These are phyloP conservation scores for Hebeloma cylindrosporum DNA, from an alignment of 768 basidiomycete genomes.

Conservation along the genomic window DNA sequence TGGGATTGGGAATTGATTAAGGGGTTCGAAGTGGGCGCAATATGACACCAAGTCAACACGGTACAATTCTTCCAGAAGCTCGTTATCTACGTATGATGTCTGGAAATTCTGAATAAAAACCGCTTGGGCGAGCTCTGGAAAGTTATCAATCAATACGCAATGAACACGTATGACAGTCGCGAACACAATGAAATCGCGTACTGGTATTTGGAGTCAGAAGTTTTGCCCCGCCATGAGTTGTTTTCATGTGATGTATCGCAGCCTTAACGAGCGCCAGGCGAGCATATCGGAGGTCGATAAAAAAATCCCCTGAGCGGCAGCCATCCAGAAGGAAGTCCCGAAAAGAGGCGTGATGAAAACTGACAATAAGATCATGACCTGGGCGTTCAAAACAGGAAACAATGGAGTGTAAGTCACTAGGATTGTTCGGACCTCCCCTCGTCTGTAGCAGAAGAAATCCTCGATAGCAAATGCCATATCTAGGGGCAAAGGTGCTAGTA, in stretches of 20 bases:
- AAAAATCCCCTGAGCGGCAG: conserved; percentile 12
- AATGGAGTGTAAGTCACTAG: conserved; percentile 17
- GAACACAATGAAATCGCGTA: too few species aligned
- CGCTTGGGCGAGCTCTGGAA: too few species aligned
- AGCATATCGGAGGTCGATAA: conserved; percentile 11
- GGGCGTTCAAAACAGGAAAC: conserved; percentile 3
- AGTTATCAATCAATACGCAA: too few species aligned
- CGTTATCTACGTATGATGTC: too few species aligned
- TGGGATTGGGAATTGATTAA: too few species aligned
- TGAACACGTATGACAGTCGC: too few species aligned
- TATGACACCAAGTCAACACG: too few species aligned
- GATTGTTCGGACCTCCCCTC: conserved; percentile 14
- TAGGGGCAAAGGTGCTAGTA: neutral
- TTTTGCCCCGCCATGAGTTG: neutral
- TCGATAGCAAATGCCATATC: conserved; percentile 5
- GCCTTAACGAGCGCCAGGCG: conserved; percentile 7
- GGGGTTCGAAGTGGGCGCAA: too few species aligned
- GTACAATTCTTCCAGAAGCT: too few species aligned
- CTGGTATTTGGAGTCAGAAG: neutral
- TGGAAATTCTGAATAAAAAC: too few species aligned
- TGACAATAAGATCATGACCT: neutral
- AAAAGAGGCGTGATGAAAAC: conserved; percentile 16
- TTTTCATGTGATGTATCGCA: conserved; percentile 3
- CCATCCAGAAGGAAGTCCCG: conserved; percentile 16
- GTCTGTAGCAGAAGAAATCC: conserved; percentile 7